A percentile compares a stretch with the other conserved stretches of the same genome.
These are phyloP conservation scores for Fonsecaea nubica DNA, from an alignment of 2,329 filamentous ascomycete genomes.

Conservation along the genomic window DNA sequence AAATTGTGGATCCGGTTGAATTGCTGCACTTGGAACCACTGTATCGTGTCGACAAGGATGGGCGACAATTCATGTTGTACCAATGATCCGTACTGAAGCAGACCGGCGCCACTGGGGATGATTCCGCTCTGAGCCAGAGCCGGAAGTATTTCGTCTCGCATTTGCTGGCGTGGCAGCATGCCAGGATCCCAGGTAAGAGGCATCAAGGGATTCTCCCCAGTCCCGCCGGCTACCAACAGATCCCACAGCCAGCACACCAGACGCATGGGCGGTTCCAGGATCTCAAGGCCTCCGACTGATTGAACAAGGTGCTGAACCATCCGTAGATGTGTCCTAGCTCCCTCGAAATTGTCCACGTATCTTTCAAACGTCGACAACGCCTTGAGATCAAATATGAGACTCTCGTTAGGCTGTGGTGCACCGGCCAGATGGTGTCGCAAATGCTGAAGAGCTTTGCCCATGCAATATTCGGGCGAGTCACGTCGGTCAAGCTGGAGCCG, in stretches of 20 bases:
- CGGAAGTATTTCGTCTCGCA: constrained; percentile 19
- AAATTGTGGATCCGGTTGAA: constrained; percentile 23
- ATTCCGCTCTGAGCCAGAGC: constrained; percentile 19
- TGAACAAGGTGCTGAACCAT: constrained; percentile 31
- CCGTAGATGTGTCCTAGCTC: constrained; percentile 29
- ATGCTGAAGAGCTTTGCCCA: constrained; percentile 28
- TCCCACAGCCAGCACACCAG: constrained; percentile 27
- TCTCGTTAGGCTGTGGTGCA: constrained; percentile 18
- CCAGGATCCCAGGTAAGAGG: constrained; percentile 29
- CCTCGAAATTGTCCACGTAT: constrained; percentile 30
- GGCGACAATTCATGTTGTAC: constrained; percentile 10
- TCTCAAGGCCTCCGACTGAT: constrained; percentile 19
- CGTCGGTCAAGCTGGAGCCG: constrained; percentile 21
- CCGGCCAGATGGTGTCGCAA: constrained; percentile 26
- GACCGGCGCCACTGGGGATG: constrained; percentile 20
- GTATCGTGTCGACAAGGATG: constrained; percentile 23
- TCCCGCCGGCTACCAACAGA: constrained; percentile 23
- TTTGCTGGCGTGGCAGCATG: constrained; percentile 14
- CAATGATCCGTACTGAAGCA: constrained; percentile 15
- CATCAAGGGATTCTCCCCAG: constrained; percentile 25
- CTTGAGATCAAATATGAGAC: constrained; percentile 31
- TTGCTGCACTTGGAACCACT: constrained; percentile 32
- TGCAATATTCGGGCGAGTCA: constrained; percentile 33
- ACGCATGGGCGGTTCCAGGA: constrained; percentile 19
- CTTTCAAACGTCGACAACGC: constrained; percentile 31